Evolutionary conservation across 1,139 yeast species (phyloP).

Genomic region (Dujonia santamariae): DNA sequence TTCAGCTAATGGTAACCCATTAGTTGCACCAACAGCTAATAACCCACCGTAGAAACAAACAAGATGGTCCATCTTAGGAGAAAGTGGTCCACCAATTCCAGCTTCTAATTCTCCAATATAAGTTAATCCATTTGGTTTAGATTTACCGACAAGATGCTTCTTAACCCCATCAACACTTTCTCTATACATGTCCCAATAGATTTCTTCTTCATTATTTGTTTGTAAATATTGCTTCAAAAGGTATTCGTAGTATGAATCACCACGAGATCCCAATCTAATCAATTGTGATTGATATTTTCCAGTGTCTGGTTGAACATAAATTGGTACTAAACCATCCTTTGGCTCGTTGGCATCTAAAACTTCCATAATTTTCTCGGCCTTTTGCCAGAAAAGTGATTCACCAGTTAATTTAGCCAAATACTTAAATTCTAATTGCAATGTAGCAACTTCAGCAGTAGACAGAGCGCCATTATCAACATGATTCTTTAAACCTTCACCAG

Average conservation of each 20-base stretch:
- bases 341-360: conserved; percentile 56
- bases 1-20: conserved; percentile 56
- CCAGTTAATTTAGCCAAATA: conserved; percentile 81
- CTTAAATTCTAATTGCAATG: conserved; percentile 85
- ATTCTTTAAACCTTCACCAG: conserved; percentile 58
- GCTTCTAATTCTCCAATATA: conserved; percentile 76
- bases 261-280: conserved; percentile 85
- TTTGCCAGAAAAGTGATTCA: conserved; percentile 72
- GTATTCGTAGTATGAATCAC: conserved; percentile 92
- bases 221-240: conserved; percentile 82
- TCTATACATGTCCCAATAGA: conserved; percentile 74
- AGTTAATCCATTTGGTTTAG: conserved; percentile 61
- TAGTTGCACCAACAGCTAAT: conserved; percentile 83
- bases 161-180: conserved; percentile 72
- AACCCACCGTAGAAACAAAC: conserved; percentile 93
- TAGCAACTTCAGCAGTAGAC: conserved; percentile 88
- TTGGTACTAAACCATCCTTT: conserved; percentile 79
- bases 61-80: conserved; percentile 89
- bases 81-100: conserved; percentile 59
- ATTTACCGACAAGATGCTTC: conserved; percentile 57
- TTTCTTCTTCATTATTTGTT: conserved; percentile 57
- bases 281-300: conserved; percentile 64
- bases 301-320: conserved; percentile 69
- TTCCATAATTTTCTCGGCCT: conserved; percentile 70
- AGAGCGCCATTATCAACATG: conserved; percentile 65